Evolutionary conservation across 202 grass and related monocot species (phyloP), one percentile per base, ranked within the genome.

Genomic region (Eragrostis tef): DNA sequence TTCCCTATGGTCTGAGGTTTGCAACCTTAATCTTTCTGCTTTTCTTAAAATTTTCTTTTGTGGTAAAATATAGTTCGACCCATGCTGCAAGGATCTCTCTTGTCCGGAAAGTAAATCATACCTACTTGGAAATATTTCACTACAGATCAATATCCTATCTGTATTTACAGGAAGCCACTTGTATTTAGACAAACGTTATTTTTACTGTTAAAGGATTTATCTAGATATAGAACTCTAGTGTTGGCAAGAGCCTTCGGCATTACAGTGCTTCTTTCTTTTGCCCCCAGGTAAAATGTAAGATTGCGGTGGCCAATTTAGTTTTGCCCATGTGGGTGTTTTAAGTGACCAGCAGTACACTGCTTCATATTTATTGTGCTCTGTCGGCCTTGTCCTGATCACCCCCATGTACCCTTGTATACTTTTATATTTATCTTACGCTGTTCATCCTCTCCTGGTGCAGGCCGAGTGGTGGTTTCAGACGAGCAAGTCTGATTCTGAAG

Each of bases 401-500:
- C 11, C 16, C 4, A 4, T 71, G 22, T 13, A 31, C 7, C 36
- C 44, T 48, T 36, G 29, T 49, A 2, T 26, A 48, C 34, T 20
- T 27, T 10, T 36, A 51, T 48, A 67, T 48, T 4, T 1, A 1
- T 26, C 58, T 74, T 46, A n/a, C 22, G 6, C 71, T 34, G 62
- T 13, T 56, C 58, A 6, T 73, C 49, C 54, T 24, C 7, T 39
- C 26, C 21, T 44, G 43, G 64, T 83, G 77, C 88, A 98, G 92
- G 90, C 84, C 20, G 94, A 98, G 60, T 83, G 73, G 48, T 98
- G 95, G 95, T 94, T 88, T 69, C 71, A 88, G 47, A 54, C 62
- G 20, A 85, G 71, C 51, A 75, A 65, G 50, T 58, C 7, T 0
- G 9, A 44, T 68, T 64, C 61, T 1, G 67, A 87, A 56, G 52